phyloP scores from a whole-genome alignment of 1,284 basidiomycete species.

The Marasmius oreades region DNA sequence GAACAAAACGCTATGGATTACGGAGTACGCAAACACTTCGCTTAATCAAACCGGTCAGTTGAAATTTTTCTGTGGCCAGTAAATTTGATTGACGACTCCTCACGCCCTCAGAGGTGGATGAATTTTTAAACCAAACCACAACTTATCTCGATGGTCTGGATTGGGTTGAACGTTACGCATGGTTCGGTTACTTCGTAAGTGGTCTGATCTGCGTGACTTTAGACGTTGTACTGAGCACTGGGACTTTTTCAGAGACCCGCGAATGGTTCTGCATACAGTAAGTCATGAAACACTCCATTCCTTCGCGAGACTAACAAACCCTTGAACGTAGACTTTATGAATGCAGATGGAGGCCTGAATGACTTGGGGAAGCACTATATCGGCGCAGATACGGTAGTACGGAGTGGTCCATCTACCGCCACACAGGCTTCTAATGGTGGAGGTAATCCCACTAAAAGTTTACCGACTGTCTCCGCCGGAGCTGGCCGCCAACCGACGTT shows the following conservation, averaged over 20 bases:
- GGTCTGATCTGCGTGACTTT: not conserved
- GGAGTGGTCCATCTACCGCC: conserved; percentile 15
- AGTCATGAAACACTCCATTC: conserved; percentile 15
- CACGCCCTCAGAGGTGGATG: conserved; percentile 28
- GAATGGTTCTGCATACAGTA: conserved; percentile 36
- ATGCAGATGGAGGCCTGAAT: conserved; percentile 39
- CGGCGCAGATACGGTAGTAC: conserved; percentile 32
- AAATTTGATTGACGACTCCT: not conserved
- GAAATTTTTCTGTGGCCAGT: not conserved
- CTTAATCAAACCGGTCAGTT: conserved; percentile 32
- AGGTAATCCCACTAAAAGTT: conserved; percentile 11
- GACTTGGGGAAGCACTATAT: conserved; percentile 38
- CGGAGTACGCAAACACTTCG: conserved; percentile 53
- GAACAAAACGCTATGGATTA: conserved; percentile 52
- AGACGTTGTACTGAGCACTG: not conserved
- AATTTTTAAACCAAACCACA: conserved; percentile 39
- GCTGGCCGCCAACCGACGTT: conserved; percentile 13
- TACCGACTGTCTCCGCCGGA: conserved; percentile 12
- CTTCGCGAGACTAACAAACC: conserved; percentile 1
- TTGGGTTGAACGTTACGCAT: conserved; percentile 43
- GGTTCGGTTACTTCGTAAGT: conserved; percentile 48
- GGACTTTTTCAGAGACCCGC: conserved; percentile 31
- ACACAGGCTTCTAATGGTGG: conserved; percentile 7
- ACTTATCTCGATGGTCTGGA: conserved; percentile 38
- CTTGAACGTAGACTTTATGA: conserved; percentile 32